phyloP scores from a whole-genome alignment of 1,139 yeast species.

The Meyerozyma elateridarum region DNA sequence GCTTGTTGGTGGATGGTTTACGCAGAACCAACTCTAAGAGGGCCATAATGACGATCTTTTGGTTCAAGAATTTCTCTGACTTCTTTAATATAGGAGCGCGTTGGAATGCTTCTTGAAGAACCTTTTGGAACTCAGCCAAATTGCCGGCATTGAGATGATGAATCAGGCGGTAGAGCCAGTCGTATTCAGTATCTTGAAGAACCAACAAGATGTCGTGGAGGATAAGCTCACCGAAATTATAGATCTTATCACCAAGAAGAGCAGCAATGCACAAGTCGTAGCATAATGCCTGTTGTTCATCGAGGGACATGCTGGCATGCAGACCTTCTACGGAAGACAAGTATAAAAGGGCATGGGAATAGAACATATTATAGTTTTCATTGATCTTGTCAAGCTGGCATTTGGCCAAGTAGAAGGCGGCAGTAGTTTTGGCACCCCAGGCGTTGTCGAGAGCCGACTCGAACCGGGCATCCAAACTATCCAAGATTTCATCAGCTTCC shows the following conservation, averaged over 20 bases:
- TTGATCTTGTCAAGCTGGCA: constrained; percentile 72
- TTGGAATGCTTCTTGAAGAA: constrained; percentile 31
- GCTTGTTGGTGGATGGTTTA: constrained; percentile 71
- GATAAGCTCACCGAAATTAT: constrained; percentile 92
- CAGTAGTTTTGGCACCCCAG: constrained; percentile 66
- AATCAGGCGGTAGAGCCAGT: constrained; percentile 73
- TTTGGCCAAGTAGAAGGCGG: constrained; percentile 78
- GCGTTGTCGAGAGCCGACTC: constrained; percentile 35
- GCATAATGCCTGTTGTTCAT: constrained; percentile 47
- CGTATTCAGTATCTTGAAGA: constrained; percentile 47
- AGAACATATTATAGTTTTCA: constrained; percentile 76
- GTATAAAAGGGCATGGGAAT: constrained; percentile 54
- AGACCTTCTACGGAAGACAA: constrained; percentile 48
- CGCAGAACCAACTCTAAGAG: constrained; percentile 82
- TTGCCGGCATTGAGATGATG: constrained; percentile 76
- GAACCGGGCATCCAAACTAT: constrained; percentile 52
- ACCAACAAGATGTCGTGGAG: constrained; percentile 77
- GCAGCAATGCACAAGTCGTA: constrained; percentile 85
- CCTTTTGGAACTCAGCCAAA: constrained; percentile 53
- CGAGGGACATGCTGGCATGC: constrained; percentile 12
- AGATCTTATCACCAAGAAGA: constrained; percentile 83
- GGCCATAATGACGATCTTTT: constrained; percentile 89
- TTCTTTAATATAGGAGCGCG: constrained; percentile 58
- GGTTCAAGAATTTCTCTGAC: constrained; percentile 68
- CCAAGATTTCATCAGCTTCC: constrained; percentile 68